phyloP scores from a whole-genome alignment of 768 basidiomycete genomes.

The Saitozyma sp. region DNA sequence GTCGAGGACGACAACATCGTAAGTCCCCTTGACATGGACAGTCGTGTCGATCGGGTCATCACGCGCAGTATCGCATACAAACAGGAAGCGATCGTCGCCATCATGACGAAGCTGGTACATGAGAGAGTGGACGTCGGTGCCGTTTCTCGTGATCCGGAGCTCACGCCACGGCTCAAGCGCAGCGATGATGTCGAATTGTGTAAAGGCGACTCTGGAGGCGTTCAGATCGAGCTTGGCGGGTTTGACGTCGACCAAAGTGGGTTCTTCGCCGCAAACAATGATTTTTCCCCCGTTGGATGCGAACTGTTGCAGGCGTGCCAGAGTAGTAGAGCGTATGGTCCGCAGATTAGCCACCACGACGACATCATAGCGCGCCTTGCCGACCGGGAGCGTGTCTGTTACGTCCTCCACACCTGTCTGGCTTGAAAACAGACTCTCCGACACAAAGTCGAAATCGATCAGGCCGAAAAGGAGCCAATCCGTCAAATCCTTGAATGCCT shows the following conservation, averaged over 20 bases:
- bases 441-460: conserved; percentile 43
- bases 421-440: conserved; percentile 31
- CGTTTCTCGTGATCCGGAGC: conserved; percentile 21
- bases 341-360: conserved; percentile 32
- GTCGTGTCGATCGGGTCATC: conserved; percentile 20
- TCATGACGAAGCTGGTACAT: conserved; percentile 36
- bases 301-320: conserved; percentile 25
- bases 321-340: conserved; percentile 37
- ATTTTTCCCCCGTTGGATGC: conserved; percentile 25
- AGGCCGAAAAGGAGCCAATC: conserved; percentile 33
- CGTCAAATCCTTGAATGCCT: conserved; percentile 28
- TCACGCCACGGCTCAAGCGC: conserved; percentile 23
- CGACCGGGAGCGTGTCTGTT: conserved; percentile 23
- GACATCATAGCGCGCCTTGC: conserved; percentile 31
- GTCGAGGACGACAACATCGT: conserved; percentile 21
- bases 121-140: conserved; percentile 21
- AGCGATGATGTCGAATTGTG: conserved; percentile 18
- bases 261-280: conserved; percentile 25
- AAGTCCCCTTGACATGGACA: conserved; percentile 17
- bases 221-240: conserved; percentile 3
- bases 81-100: conserved; percentile 26
- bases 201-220: conserved; percentile 9
- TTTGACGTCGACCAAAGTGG: conserved; percentile 27
- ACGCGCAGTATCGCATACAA: conserved; percentile 34
- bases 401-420: conserved; percentile 13